Evolutionary conservation across 495 filamentous ascomycete genomes (phyloP), one percentile per base, ranked within the genome.

Genomic region (Xanthoparmelia taractica): DNA sequence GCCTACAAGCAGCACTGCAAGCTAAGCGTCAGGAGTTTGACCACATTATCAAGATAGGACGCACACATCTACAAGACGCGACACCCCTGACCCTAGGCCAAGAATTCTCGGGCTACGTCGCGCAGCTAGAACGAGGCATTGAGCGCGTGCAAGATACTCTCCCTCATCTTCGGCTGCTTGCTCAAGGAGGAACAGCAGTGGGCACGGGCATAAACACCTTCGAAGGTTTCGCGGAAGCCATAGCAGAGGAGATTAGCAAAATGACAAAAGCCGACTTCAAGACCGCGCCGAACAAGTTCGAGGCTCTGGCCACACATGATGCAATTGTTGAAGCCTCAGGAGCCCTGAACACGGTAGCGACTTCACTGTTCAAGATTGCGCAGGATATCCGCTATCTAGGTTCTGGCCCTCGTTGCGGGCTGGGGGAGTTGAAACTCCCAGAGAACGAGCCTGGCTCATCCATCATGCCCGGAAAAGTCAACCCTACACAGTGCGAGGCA

Each of bases 401-500:
- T 60, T 96, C 90, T 66, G 94, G 94, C 13, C 94, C 94, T 47
- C 89, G 94, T 59, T 98, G 94, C 77, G 94, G 94, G 68, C 85
- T 97, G 15, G 93, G 91, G 60, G 94, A 98, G 78, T 84, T 98
- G 55, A 81, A 79, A 65, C 84, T 98, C 33, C 94, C 94, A 43
- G 94, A 98, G 80, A 98, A 98, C 77, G 94, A 98, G 82, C 94
- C 94, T 23, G 94, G 94, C 56, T 89, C 85, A 69, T 94, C 89
- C 61, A 97, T 98, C 79, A 98, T 98, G 94, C 94, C 94, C 36
- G 94, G 94, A 69, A 98, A 98, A 82, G 94, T 98, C 70, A 98
- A 98, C 82, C 94, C 94, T 40, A 98, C 94, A 33, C 94, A 98
- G 79, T 96, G 91, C 78, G 94, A 98, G 82, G 89, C 92, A 43